Conservation (phyloP, 495 filamentous ascomycete species). For the Hyphodiscus hymeniophilus region DNA sequence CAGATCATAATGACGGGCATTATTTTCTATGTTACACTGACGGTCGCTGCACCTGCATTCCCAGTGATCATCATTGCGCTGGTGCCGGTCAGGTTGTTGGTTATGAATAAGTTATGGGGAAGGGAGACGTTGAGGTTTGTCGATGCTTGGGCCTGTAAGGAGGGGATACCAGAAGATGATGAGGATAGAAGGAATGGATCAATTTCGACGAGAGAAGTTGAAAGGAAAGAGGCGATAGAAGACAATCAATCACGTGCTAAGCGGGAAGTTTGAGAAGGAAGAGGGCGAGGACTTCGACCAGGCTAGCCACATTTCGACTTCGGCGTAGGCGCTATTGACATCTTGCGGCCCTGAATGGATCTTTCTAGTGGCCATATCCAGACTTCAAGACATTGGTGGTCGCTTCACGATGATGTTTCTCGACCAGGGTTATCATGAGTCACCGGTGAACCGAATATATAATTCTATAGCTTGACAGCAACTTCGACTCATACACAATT, state of each 20-base stretch:
- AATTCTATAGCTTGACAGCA: no score
- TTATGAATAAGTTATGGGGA: slow-evolving; percentile 60
- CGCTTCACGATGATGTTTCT: no score
- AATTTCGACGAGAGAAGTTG: neutral
- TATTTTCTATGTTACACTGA: slow-evolving; percentile 59
- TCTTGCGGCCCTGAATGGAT: no score
- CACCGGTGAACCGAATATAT: no score
- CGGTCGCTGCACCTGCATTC: slow-evolving; percentile 55
- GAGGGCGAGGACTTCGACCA: no score
- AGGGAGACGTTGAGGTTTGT: slow-evolving; percentile 54
- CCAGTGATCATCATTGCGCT: slow-evolving; percentile 59
- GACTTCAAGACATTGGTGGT: no score
- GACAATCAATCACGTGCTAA: neutral
- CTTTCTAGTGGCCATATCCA: no score
- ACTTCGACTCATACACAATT: no score
- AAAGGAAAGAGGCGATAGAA: neutral
- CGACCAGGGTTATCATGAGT: no score
- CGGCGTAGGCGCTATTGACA: no score
- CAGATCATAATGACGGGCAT: slow-evolving; percentile 53
- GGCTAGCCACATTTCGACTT: no score
- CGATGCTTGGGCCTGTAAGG: slow-evolving; percentile 63
- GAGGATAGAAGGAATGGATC: slow-evolving; percentile 30
- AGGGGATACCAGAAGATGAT: slow-evolving; percentile 55
- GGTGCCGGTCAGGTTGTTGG: slow-evolving; percentile 50
- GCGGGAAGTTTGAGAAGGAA: no score